Evolutionary conservation across 192 early-diverging fungal species (phyloP).

Genomic region (Umbelopsis isabellina): DNA sequence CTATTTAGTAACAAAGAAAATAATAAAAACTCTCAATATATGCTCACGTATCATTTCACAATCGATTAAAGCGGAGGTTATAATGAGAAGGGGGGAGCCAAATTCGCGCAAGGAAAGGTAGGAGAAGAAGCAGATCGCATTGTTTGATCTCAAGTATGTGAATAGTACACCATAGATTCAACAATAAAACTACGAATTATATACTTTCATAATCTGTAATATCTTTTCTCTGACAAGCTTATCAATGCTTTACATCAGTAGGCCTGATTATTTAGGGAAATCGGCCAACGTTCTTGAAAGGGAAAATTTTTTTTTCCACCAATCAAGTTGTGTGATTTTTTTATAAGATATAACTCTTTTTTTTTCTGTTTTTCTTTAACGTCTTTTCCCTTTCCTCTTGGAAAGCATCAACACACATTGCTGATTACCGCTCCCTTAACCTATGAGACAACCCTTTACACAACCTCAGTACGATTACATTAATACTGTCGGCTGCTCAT

Average conservation of each 20-base stretch:
- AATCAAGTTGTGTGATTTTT: not conserved
- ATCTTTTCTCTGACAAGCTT: not conserved
- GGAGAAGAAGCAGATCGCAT: no score
- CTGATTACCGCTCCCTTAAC: conserved; percentile 19
- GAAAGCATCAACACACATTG: conserved; percentile 23
- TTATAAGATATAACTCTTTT: not conserved
- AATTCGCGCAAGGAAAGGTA: no score
- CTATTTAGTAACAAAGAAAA: no score
- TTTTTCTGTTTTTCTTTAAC: conserved; percentile 1
- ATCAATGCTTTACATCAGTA: not conserved
- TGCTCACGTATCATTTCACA: no score
- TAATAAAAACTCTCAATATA: no score
- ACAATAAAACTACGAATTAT: no score
- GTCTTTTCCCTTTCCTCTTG: conserved; percentile 13
- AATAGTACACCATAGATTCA: no score
- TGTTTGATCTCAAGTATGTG: no score
- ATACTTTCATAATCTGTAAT: no score
- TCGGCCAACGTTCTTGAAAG: conserved; percentile 17
- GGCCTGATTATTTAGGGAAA: not conserved
- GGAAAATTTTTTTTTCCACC: conserved; percentile 20
- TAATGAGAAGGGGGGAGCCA: no score
- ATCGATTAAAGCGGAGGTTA: no score
- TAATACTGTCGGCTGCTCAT: conserved; percentile 21
- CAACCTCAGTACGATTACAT: conserved; percentile 21
- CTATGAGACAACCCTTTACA: conserved; percentile 21